Conservation (phyloP, 2,329 filamentous ascomycete species). For the Juglanconis oblonga region DNA sequence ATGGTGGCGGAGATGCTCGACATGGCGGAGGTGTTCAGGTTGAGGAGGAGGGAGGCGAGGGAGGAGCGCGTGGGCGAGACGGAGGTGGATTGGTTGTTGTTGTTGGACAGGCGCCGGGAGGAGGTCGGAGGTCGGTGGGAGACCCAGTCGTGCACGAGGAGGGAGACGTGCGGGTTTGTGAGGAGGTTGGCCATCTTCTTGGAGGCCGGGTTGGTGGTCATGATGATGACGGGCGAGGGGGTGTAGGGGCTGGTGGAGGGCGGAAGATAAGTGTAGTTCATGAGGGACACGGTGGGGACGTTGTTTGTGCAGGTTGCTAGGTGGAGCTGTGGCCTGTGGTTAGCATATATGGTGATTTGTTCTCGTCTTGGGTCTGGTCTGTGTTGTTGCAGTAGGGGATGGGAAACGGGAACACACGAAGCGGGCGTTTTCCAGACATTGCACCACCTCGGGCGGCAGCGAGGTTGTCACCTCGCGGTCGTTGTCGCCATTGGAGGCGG, state of each 20-base stretch:
- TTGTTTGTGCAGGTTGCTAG: slow-evolving; percentile 85
- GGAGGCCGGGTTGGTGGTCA: slow-evolving; percentile 81
- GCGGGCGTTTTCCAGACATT: slow-evolving; percentile 89
- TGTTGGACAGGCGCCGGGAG: slow-evolving; percentile 46
- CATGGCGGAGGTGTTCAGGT: slow-evolving; percentile 85
- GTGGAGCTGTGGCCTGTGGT: slow-evolving; percentile 66
- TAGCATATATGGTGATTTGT: slow-evolving; percentile 6
- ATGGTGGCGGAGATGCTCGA: slow-evolving; percentile 91
- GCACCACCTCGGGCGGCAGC: slow-evolving; percentile 80
- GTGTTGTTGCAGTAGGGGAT: slow-evolving; percentile 14
- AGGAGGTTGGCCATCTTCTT: slow-evolving; percentile 80
- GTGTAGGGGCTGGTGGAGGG: slow-evolving; percentile 60
- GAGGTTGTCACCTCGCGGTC: slow-evolving; percentile 66
- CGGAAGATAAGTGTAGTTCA: slow-evolving; percentile 98
- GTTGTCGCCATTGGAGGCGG: slow-evolving; percentile 70
- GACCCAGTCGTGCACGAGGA: slow-evolving; percentile 97
- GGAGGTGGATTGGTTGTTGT: slow-evolving; percentile 52
- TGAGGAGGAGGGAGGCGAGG: slow-evolving; percentile 79
- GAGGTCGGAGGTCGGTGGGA: slow-evolving; percentile 84
- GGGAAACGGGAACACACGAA: slow-evolving; percentile 61
- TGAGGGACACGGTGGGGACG: slow-evolving; percentile 87
- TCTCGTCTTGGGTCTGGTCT: not conserved
- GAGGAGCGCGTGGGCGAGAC: slow-evolving; percentile 53
- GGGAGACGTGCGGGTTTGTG: slow-evolving; percentile 80
- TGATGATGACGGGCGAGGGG: slow-evolving; percentile 79